Evolutionary conservation across 169 alveolate species (phyloP).

Genomic region (Hepatocystis sp.): DNA sequence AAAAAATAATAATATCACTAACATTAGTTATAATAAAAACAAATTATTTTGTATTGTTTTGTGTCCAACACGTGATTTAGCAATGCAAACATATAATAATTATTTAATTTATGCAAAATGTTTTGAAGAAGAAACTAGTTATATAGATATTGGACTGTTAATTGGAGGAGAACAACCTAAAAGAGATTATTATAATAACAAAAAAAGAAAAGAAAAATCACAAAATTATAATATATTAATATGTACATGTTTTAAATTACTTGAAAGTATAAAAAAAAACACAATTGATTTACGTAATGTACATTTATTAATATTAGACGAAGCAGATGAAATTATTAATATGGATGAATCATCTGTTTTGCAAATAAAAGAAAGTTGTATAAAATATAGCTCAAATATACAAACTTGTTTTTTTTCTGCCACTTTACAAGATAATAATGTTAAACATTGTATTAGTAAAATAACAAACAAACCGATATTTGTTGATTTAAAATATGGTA

Average conservation of each 20-base stretch:
- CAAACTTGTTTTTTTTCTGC: conserved; percentile 79
- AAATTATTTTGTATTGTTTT: conserved; percentile 83
- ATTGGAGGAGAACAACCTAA: conserved; percentile 83
- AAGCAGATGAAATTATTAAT: conserved; percentile 79
- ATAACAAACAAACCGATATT: conserved; percentile 75
- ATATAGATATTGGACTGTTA: conserved; percentile 78
- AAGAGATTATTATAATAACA: no score
- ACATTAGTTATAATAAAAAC: conserved; percentile 73
- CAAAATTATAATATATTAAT: conserved; percentile 30
- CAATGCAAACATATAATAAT: conserved; percentile 85
- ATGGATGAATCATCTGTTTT: conserved; percentile 52
- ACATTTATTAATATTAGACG: conserved; percentile 74
- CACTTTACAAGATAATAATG: conserved; percentile 76
- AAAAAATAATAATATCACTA: no score
- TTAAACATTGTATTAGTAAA: conserved; percentile 64
- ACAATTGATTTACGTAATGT: conserved; percentile 33
- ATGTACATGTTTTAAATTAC: conserved; percentile 55
- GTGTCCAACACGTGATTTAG: conserved; percentile 85
- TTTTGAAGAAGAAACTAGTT: conserved; percentile 44
- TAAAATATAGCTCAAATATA: conserved; percentile 38
- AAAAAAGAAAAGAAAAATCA: conserved; percentile 33
- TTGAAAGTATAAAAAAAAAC: conserved; percentile 35
- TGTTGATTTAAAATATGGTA: conserved; percentile 78
- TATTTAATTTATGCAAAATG: conserved; percentile 81
- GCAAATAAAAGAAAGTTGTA: conserved; percentile 38